Conservation (phyloP, 164 flowering plant genomes). For the Liriodendron chinense region DNA sequence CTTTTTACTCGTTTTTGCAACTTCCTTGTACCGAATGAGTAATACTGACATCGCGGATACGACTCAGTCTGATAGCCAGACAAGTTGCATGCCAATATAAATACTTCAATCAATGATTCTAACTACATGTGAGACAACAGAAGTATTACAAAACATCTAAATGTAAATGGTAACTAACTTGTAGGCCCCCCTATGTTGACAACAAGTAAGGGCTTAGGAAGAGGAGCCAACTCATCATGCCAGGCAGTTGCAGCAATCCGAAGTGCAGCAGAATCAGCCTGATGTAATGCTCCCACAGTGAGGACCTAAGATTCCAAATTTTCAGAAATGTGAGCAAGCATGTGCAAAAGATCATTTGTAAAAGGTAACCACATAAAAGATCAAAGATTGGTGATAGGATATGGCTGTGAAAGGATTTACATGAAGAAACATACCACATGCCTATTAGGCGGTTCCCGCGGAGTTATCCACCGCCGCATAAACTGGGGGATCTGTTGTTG, state of each 20-base stretch:
- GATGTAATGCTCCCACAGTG: constrained; percentile 89
- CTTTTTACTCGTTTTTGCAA: no score
- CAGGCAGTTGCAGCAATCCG: constrained; percentile 77
- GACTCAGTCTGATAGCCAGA: no score
- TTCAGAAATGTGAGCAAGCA: not conserved
- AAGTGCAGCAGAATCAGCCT: constrained; percentile 73
- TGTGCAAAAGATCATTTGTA: not conserved
- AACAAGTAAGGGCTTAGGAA: constrained; percentile 87
- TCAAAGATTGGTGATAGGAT: not conserved
- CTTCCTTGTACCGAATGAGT: no score
- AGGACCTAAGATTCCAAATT: constrained; percentile 50
- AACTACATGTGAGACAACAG: no score
- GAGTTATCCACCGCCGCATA: constrained; percentile 83
- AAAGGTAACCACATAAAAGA: not conserved
- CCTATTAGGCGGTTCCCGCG: constrained; percentile 74
- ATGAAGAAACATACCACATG: constrained; percentile 59
- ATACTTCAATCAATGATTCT: no score
- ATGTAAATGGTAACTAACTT: constrained; percentile 37
- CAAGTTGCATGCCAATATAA: no score
- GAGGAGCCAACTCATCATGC: constrained; percentile 88
- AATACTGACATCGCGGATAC: no score
- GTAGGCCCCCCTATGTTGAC: constrained; percentile 94
- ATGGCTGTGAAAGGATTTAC: not conserved
- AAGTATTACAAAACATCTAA: not conserved
- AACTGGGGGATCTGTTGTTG: constrained; percentile 76